Base-by-base conservation (phyloP, 2,329 filamentous ascomycete genomes). In the Epichloe uncinata region DNA sequence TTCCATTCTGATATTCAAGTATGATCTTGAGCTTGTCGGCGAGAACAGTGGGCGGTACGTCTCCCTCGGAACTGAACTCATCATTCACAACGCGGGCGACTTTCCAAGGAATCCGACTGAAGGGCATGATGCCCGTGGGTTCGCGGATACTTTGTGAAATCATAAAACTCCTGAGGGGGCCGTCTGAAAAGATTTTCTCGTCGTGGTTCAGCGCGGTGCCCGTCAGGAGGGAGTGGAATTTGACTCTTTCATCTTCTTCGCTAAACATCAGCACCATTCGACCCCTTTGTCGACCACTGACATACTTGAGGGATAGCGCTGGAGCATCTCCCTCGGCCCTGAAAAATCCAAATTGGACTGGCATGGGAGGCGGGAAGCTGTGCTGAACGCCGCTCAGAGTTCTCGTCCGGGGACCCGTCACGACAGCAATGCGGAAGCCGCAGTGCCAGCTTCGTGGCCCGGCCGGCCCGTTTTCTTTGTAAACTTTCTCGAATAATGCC, bases 181-280 rank as follows among this genome's bases (percentile, higher is more conserved):
- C 76, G 57, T 91, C 84, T 4, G 80, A 74, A 41, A 81, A 79
- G n/a, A 89, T 76, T 34, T 75, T 75, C 64, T 94, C 87, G 37
- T 81, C 78, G 1, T 77, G 70, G 15, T 77, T 73, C 16, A 89
- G 67, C n/a, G 79, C 73, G 53, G 85, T 84, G 3, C 86, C 87
- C 1, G 84, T 83, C 16, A 95, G 71, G 1, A 87, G 70, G 16
- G 80, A 83, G 61, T 91, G 85, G 48, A 95, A 75, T 34, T 73
- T 74, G 45, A 82, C 74, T 13, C 87, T 79, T 55, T 89, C 83
- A 51, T 80, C 77, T n/a, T 78, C 72, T 50, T 89, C 81, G 26
- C 77, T 73, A 66, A 96, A 95, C 0, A 85, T 83, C 56, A 94
- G 71, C 18, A 90, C 75, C 74, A 91, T 84, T 3, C 79, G 81